phyloP scores from a whole-genome alignment of 2,329 filamentous ascomycete genomes.

The Emergomyces africanus region DNA sequence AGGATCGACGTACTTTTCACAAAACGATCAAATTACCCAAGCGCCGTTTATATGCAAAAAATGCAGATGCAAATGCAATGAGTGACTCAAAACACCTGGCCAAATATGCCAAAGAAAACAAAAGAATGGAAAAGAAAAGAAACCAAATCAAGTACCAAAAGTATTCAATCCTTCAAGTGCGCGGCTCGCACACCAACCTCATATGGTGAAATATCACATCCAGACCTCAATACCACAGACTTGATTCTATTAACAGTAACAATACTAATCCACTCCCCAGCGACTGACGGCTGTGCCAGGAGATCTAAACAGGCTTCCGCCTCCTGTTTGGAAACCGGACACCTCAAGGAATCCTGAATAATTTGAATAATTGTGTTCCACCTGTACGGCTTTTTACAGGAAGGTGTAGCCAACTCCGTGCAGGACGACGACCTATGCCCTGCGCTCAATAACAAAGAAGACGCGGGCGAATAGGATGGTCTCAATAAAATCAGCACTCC shows the following conservation, averaged over 20 bases:
- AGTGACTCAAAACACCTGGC: not conserved
- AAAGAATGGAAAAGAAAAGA: not conserved
- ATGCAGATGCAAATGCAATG: not conserved
- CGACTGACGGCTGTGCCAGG: slow-evolving; percentile 34
- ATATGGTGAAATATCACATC: slow-evolving; percentile 22
- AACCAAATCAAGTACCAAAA: not conserved
- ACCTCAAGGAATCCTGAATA: slow-evolving; percentile 52
- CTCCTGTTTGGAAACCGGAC: slow-evolving; percentile 37
- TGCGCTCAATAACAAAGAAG: slow-evolving; percentile 19
- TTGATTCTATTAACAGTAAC: slow-evolving; percentile 34
- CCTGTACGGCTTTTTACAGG: slow-evolving; percentile 49
- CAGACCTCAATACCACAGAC: slow-evolving; percentile 36
- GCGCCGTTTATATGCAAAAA: not conserved
- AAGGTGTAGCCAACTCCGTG: slow-evolving; percentile 25
- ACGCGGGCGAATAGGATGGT: slow-evolving; percentile 21
- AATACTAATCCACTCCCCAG: slow-evolving; percentile 37
- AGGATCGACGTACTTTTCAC: too few relatives aligned
- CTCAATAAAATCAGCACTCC: slow-evolving; percentile 53
- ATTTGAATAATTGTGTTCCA: slow-evolving; percentile 51
- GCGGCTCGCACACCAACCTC: slow-evolving; percentile 23
- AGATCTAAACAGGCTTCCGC: slow-evolving; percentile 36
- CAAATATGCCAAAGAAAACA: not conserved
- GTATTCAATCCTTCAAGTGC: slow-evolving; percentile 3
- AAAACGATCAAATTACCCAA: not conserved
- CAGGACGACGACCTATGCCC: slow-evolving; percentile 11